Conservation (phyloP, 306 rosid species). For the Vicia villosa region DNA sequence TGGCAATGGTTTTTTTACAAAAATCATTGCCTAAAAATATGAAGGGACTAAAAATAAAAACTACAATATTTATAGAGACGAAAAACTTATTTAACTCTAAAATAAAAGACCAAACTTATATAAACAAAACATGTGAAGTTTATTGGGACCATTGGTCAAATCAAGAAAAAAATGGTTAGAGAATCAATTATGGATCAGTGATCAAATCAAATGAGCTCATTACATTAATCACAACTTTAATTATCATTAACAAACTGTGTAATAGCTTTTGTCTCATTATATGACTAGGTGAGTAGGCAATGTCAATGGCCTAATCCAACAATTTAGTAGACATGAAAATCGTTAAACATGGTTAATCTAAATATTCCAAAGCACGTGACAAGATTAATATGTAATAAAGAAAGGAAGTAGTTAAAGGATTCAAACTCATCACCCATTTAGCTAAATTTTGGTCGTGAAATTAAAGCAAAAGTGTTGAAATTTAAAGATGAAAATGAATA, state of each 20-base stretch:
- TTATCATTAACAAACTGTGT: constrained; percentile 31
- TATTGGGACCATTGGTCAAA: constrained; percentile 43
- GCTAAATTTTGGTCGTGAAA: constrained; percentile 29
- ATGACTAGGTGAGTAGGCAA: constrained; percentile 44
- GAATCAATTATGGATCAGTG: constrained; percentile 8
- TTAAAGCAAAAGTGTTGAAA: constrained; percentile 44
- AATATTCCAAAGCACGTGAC: constrained; percentile 5
- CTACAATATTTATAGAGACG: too few species aligned
- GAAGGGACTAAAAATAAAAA: too few species aligned
- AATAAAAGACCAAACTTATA: not conserved
- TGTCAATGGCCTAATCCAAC: constrained; percentile 39
- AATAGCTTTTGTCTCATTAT: constrained; percentile 23
- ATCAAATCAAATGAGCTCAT: constrained; percentile 31
- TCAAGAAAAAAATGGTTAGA: constrained; percentile 27
- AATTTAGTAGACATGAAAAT: constrained; percentile 41
- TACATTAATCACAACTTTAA: constrained; percentile 28
- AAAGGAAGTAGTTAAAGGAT: constrained; percentile 23
- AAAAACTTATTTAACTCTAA: too few species aligned
- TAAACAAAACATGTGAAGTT: constrained; percentile 42
- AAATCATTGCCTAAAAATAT: too few species aligned
- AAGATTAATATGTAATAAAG: constrained; percentile 16
- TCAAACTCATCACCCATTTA: constrained; percentile 25
- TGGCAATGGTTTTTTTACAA: too few species aligned
- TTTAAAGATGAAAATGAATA: constrained; percentile 13
- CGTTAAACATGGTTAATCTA: constrained; percentile 35